A percentile compares a stretch with the other conserved stretches of the same genome.
phyloP scores from a whole-genome alignment of 768 basidiomycete genomes.

The Holtermannia corniformis region DNA sequence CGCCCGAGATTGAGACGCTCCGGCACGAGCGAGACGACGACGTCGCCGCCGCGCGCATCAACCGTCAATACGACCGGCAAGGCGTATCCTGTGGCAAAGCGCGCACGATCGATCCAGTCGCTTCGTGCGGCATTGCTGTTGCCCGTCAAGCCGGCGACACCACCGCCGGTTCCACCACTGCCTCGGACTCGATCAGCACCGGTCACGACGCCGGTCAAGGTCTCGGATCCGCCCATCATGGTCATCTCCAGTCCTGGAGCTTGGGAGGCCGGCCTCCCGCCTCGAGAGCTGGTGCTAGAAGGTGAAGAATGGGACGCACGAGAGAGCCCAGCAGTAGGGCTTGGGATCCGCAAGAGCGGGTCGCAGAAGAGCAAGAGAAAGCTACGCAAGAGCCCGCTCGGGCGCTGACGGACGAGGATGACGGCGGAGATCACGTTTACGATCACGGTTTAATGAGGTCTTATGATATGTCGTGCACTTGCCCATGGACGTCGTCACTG shows the following conservation, averaged over 20 bases:
- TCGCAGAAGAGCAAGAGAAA: neutral
- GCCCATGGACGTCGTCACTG: too few relatives aligned
- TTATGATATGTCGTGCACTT: too few relatives aligned
- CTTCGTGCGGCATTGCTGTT: constrained; percentile 28
- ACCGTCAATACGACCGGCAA: neutral
- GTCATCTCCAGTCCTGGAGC: constrained; percentile 38
- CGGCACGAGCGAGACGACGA: neutral
- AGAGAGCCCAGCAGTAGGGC: constrained; percentile 8
- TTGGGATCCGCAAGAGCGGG: neutral
- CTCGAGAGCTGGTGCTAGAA: constrained; percentile 32
- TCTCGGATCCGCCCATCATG: constrained; percentile 24
- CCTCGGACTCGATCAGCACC: neutral
- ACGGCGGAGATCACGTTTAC: too few relatives aligned
- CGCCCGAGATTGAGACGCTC: neutral
- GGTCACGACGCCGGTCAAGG: neutral
- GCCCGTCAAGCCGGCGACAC: constrained; percentile 8
- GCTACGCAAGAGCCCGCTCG: neutral
- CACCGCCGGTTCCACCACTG: constrained; percentile 11
- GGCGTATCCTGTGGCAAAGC: neutral
- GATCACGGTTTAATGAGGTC: too few relatives aligned
- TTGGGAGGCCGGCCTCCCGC: constrained; percentile 32
- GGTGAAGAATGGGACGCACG: constrained; percentile 40
- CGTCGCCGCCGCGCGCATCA: neutral
- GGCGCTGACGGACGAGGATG: neutral
- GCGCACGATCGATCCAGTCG: constrained; percentile 33